Evolutionary conservation across 495 filamentous ascomycete genomes (phyloP).

Genomic region (Glarea lozoyensis): DNA sequence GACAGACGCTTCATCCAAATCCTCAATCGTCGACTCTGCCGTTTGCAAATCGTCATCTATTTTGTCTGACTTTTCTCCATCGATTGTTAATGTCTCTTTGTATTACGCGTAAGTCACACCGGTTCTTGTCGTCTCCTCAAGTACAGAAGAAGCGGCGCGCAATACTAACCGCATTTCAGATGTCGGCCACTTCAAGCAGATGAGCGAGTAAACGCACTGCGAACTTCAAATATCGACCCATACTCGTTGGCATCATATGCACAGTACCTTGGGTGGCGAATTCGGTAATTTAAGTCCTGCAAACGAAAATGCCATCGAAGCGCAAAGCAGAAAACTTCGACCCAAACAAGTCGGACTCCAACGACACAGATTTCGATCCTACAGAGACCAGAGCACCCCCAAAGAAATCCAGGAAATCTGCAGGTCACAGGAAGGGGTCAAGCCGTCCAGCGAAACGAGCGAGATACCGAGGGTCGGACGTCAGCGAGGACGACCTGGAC

Average conservation of each 20-base stretch:
- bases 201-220: constrained; percentile 3
- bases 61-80: not conserved
- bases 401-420: constrained; percentile 31
- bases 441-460: constrained; percentile 39
- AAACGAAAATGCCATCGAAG: constrained; percentile 41
- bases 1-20: not conserved
- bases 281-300: too few relatives aligned
- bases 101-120: too few relatives aligned
- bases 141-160: too few relatives aligned
- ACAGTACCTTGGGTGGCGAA: too few relatives aligned
- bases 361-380: constrained; percentile 69
- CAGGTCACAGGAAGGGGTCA: constrained; percentile 30
- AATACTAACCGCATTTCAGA: too few relatives aligned
- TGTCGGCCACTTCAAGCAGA: too few relatives aligned
- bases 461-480: constrained; percentile 51
- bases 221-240: not conserved
- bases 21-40: not conserved
- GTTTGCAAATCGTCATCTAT: not conserved
- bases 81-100: too few relatives aligned
- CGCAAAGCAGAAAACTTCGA: constrained; percentile 68
- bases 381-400: constrained; percentile 35
- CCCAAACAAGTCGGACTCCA: constrained; percentile 74
- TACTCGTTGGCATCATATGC: not conserved
- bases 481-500: constrained; percentile 61
- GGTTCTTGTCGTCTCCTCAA: too few relatives aligned